phyloP scores from a whole-genome alignment of 2,329 filamentous ascomycete genomes.

The Nemania sp. region DNA sequence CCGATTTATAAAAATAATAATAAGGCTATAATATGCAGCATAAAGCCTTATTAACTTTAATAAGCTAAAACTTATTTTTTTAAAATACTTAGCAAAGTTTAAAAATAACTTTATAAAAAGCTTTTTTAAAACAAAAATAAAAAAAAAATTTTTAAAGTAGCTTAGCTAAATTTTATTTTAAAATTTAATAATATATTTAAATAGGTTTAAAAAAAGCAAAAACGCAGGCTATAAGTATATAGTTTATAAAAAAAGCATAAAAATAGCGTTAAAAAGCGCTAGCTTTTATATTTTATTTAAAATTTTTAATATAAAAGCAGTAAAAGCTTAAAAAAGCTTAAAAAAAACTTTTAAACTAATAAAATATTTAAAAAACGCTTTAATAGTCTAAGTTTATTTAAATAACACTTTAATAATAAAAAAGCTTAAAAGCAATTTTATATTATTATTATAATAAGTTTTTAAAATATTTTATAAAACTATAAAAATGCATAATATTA shows the following conservation, averaged over 20 bases:
- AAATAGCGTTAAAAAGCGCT: too few species aligned
- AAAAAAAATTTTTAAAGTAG: too few species aligned
- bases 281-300: too few species aligned
- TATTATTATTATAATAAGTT: neutral
- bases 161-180: too few species aligned
- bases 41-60: neutral
- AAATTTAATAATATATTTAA: neutral
- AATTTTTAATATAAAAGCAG: too few species aligned
- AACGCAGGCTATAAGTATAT: neutral
- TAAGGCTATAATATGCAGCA: neutral
- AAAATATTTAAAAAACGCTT: neutral
- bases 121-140: too few species aligned
- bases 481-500: too few species aligned
- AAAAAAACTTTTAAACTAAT: neutral
- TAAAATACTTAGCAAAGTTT: too few species aligned
- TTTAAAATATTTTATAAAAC: neutral
- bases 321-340: too few species aligned
- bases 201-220: neutral
- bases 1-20: neutral
- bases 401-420: neutral
- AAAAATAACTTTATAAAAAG: too few species aligned
- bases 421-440: too few species aligned
- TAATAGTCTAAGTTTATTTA: neutral
- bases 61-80: constrained; percentile 1
- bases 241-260: too few species aligned